These are phyloP conservation scores for Scalesia atractyloides DNA, from an alignment of 129 eudicot genomes.

Conservation along the genomic window DNA sequence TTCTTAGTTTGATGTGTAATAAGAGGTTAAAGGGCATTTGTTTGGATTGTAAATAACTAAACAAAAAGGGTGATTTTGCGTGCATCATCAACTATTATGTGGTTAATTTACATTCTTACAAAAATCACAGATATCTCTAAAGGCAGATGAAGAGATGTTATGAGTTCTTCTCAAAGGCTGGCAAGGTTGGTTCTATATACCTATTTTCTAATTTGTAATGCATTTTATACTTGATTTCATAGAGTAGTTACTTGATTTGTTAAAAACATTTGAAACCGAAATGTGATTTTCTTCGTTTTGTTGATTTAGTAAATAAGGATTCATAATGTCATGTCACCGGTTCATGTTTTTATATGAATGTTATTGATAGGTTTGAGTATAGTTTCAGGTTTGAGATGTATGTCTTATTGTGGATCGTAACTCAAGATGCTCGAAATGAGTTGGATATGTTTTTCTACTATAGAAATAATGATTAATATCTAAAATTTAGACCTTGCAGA, in stretches of 20 bases:
- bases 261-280: not conserved
- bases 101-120: conserved; percentile 12
- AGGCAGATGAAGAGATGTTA: conserved; percentile 86
- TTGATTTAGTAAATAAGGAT: conserved; percentile 7
- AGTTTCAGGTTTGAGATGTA: conserved; percentile 76
- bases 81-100: conserved; percentile 8
- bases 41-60: too few relatives aligned
- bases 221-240: conserved; percentile 25
- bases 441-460: conserved; percentile 56
- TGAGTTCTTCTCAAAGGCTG: conserved; percentile 89
- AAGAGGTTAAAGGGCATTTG: too few relatives aligned
- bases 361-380: conserved; percentile 9
- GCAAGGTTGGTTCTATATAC: conserved; percentile 58
- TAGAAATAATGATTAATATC: not conserved
- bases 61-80: too few relatives aligned
- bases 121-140: conserved; percentile 60
- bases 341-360: not conserved
- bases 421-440: conserved; percentile 89
- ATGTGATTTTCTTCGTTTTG: not conserved
- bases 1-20: too few relatives aligned
- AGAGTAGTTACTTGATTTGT: not conserved
- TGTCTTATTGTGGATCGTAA: conserved; percentile 88
- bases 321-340: not conserved
- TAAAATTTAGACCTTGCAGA: not conserved
- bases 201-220: conserved; percentile 1